Evolutionary conservation across 495 filamentous ascomycete genomes (phyloP), one percentile per base, ranked within the genome.

Genomic region (Astrothelium macrocarpum): DNA sequence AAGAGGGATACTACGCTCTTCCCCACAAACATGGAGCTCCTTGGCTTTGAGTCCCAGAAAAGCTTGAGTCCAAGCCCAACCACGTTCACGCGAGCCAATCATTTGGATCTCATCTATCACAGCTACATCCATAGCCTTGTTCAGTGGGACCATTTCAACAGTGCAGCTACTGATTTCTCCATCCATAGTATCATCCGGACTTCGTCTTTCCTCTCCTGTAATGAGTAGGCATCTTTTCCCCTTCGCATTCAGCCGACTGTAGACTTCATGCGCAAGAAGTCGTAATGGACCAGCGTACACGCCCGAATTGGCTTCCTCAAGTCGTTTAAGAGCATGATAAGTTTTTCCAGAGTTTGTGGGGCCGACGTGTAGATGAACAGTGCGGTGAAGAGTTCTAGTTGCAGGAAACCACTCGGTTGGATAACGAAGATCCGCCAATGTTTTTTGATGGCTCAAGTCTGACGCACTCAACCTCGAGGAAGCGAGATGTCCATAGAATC

Each of bases 51-150:
- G 74, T 28, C 94, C 95, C 20, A 99, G 80, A 11, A 97, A 81
- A 31, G 94, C 94, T 71, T 91, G 87, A 5, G 94, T 96, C 95
- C 95, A 99, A 32, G 93, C 95, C 91, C 91, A 97, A 1, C 95
- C 95, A 59, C 95, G 87, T 0, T 87, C 81, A 1, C 72, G 59
- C 69, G 90, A 84, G 23, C 85, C 87, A 62, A 97, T 91, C 94
- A 97, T 97, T 72, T 99, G 95, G 63, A 97, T 97, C 77, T 98
- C 93, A 70, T 98, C 93, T 62, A 99, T 90, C 67, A 99, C 93
- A 10, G 90, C 91, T 60, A 97, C 94, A 56, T 97, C 93, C 32
- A 91, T 84, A 2, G 69, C 66, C 16, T 69, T 70, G 62, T 86
- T 87, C 11, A 95, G 66, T 39, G 87, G 88, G 45, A 91, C 83